phyloP scores from a whole-genome alignment of 2,329 filamentous ascomycete genomes.

The Didymella pinodella region DNA sequence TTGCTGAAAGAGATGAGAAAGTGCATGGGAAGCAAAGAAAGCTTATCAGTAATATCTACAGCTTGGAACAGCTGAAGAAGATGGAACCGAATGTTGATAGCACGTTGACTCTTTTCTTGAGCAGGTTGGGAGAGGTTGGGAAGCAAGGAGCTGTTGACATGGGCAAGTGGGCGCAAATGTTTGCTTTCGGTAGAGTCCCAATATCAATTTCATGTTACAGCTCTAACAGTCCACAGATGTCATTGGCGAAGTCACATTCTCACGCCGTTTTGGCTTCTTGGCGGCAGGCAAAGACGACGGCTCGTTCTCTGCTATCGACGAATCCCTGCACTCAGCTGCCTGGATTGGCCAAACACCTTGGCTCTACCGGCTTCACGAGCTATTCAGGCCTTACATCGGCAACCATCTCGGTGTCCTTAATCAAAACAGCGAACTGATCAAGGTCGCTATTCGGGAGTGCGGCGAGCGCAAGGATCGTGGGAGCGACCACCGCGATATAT shows the following conservation, averaged over 20 bases:
- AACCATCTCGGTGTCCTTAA: conserved; percentile 48
- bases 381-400: conserved; percentile 48
- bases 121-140: conserved; percentile 8
- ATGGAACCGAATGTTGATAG: conserved; percentile 51
- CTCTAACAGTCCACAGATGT: conserved; percentile 38
- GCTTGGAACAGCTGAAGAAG: conserved; percentile 47
- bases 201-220: too few species aligned
- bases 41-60: conserved; percentile 42
- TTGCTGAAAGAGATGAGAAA: conserved; percentile 25
- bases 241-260: conserved; percentile 54
- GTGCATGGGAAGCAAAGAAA: conserved; percentile 23
- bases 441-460: conserved; percentile 37
- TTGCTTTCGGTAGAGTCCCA: conserved; percentile 47
- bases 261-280: conserved; percentile 51
- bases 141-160: conserved; percentile 37
- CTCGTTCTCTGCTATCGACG: conserved; percentile 47
- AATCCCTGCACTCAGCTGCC: conserved; percentile 41
- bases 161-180: conserved; percentile 52
- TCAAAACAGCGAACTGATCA: conserved; percentile 45
- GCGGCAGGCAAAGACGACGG: conserved; percentile 48
- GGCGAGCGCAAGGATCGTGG: conserved; percentile 17
- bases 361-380: conserved; percentile 47
- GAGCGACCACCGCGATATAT: conserved; percentile 45
- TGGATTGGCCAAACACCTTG: conserved; percentile 53
- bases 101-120: conserved; percentile 10